Conservation (phyloP, 768 basidiomycete genomes). For the Lactifluus subvellereus region DNA sequence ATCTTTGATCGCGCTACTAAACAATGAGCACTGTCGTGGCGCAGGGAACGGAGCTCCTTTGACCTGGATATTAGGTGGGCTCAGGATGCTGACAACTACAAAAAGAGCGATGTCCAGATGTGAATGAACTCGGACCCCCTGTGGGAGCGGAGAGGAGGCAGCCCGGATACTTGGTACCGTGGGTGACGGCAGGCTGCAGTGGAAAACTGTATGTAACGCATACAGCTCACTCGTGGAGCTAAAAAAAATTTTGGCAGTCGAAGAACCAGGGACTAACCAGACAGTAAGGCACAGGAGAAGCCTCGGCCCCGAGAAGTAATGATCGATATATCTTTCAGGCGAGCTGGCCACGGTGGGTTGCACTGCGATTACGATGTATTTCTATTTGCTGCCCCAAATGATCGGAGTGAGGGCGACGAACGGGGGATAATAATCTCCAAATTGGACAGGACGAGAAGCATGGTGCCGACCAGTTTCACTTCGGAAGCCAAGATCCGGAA, state of each 20-base stretch:
- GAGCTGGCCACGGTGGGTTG: too few species aligned
- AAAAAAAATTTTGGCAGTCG: not conserved
- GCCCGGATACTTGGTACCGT: not conserved
- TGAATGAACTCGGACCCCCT: not conserved
- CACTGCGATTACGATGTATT: too few species aligned
- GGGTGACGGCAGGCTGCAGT: too few species aligned
- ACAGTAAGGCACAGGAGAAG: not conserved
- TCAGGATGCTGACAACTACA: not conserved
- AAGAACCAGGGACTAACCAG: not conserved
- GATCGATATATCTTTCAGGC: not conserved
- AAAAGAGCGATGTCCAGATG: not conserved
- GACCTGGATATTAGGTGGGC: not conserved
- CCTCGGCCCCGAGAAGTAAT: not conserved
- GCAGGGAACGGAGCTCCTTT: too few species aligned
- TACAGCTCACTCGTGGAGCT: not conserved
- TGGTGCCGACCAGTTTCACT: not conserved
- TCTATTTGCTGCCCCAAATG: too few species aligned
- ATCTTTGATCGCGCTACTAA: not conserved
- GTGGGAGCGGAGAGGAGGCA: not conserved
- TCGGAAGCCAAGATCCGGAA: constrained; percentile 9
- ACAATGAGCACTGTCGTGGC: not conserved
- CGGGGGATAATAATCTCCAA: not conserved
- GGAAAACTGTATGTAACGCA: not conserved
- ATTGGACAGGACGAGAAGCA: not conserved
- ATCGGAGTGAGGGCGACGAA: too few species aligned